phyloP scores from a whole-genome alignment of 352 stramenopile species.

The Hyaloperonospora brassicae region DNA sequence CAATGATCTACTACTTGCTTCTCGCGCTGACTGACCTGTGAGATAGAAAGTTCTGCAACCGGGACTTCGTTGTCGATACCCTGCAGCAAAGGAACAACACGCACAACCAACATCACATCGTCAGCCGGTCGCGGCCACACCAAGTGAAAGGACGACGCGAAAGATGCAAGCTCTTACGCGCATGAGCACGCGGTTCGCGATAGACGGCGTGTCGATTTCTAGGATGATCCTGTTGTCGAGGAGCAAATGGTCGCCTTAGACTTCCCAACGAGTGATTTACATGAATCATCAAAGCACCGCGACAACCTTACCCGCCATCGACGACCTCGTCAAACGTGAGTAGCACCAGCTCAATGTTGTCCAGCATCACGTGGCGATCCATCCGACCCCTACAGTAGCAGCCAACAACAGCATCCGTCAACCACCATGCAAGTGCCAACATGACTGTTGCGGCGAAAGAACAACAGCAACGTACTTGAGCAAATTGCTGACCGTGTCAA shows the following conservation, averaged over 20 bases:
- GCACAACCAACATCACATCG: background rate
- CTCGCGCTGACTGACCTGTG: slow-evolving; percentile 37
- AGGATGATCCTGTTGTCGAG: slow-evolving; percentile 61
- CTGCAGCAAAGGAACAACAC: slow-evolving; percentile 24
- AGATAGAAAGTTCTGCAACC: slow-evolving; percentile 82
- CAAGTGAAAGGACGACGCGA: background rate
- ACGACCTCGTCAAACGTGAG: slow-evolving; percentile 88
- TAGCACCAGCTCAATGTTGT: slow-evolving; percentile 88
- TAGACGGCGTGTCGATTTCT: slow-evolving; percentile 82
- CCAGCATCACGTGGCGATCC: slow-evolving; percentile 82
- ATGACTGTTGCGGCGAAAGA: background rate
- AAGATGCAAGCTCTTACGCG: slow-evolving; percentile 39
- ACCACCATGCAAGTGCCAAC: background rate
- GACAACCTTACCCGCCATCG: slow-evolving; percentile 62
- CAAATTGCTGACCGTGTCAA: slow-evolving; percentile 77
- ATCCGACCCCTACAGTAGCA: slow-evolving; percentile 54
- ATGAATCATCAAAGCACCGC: background rate
- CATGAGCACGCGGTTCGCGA: slow-evolving; percentile 88
- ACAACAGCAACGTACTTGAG: slow-evolving; percentile 55
- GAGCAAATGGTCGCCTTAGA: background rate
- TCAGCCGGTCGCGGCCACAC: background rate
- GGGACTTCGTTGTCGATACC: slow-evolving; percentile 84
- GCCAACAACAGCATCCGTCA: background rate
- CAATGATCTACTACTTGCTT: background rate
- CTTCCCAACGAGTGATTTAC: background rate